Evolutionary conservation across 2,329 filamentous ascomycete species (phyloP).

Genomic region (Tolypocladium ophioglossoides): DNA sequence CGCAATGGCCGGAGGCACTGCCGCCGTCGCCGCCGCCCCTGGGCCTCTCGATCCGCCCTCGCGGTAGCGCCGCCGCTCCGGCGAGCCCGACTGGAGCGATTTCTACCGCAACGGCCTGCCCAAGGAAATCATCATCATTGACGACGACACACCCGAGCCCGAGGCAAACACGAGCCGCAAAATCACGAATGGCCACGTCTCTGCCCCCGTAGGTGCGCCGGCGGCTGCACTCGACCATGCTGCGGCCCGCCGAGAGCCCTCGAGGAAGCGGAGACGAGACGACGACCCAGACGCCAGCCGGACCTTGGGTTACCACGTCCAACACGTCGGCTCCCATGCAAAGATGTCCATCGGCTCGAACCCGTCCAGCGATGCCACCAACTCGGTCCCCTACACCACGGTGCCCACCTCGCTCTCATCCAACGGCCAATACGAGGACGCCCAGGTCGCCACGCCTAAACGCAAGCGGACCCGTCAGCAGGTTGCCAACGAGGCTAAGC

Average conservation of each 20-base stretch:
- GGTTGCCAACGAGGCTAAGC: conserved; percentile 70
- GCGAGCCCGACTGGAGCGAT: conserved; percentile 63
- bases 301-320: conserved; percentile 68
- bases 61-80: conserved; percentile 45
- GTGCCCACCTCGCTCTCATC: conserved; percentile 72
- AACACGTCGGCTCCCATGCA: conserved; percentile 57
- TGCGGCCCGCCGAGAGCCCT: conserved; percentile 47
- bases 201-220: conserved; percentile 15
- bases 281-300: conserved; percentile 30
- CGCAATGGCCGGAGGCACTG: neutral
- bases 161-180: conserved; percentile 31
- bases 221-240: conserved; percentile 14
- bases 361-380: conserved; percentile 72
- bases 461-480: conserved; percentile 83
- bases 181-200: conserved; percentile 22
- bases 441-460: conserved; percentile 63
- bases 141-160: conserved; percentile 57
- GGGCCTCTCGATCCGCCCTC: conserved; percentile 14
- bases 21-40: conserved; percentile 14
- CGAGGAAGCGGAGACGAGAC: conserved; percentile 54
- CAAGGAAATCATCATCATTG: conserved; percentile 81
- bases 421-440: conserved; percentile 51
- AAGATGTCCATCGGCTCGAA: conserved; percentile 62
- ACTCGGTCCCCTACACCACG: conserved; percentile 71
- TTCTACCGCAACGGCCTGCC: conserved; percentile 79